A percentile compares a stretch with the other conserved stretches of the same genome.
phyloP scores from a whole-genome alignment of 2,329 filamentous ascomycete species.

The Drechslera avenae region DNA sequence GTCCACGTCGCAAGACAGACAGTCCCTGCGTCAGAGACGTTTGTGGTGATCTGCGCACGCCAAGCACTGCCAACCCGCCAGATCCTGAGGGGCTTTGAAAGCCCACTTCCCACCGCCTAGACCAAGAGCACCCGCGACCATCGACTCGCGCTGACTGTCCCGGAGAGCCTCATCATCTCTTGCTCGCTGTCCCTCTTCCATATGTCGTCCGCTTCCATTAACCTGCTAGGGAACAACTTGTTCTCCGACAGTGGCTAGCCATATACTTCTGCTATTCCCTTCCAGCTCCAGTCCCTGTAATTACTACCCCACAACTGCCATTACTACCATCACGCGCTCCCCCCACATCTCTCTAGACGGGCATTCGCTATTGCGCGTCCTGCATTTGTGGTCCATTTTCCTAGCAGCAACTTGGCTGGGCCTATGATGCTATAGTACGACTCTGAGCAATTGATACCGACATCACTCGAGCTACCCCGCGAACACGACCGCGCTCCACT shows the following conservation, averaged over 20 bases:
- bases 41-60: constrained; percentile 11
- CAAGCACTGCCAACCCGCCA: constrained; percentile 26
- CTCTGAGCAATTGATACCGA: constrained; percentile 14
- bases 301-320: constrained; percentile 35
- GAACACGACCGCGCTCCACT: constrained; percentile 21
- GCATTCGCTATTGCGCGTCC: constrained; percentile 14
- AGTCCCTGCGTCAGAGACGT: constrained; percentile 8
- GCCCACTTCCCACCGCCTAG: constrained; percentile 23
- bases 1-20: not conserved
- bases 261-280: constrained; percentile 25
- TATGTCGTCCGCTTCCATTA: constrained; percentile 45
- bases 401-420: constrained; percentile 12
- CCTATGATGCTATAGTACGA: constrained; percentile 30
- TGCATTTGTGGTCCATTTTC: constrained; percentile 12
- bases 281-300: constrained; percentile 25
- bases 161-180: constrained; percentile 23
- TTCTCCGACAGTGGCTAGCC: constrained; percentile 48
- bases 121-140: constrained; percentile 34
- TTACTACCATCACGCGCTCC: constrained; percentile 27
- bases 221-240: constrained; percentile 42
- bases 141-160: constrained; percentile 43
- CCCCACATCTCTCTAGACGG: constrained; percentile 18
- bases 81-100: constrained; percentile 21
- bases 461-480: constrained; percentile 26
- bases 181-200: constrained; percentile 30